A percentile compares a stretch with the other conserved stretches of the same genome.
Evolutionary conservation across 2,329 filamentous ascomycete species (phyloP).

Genomic region (Myriosclerotinia curreyana): DNA sequence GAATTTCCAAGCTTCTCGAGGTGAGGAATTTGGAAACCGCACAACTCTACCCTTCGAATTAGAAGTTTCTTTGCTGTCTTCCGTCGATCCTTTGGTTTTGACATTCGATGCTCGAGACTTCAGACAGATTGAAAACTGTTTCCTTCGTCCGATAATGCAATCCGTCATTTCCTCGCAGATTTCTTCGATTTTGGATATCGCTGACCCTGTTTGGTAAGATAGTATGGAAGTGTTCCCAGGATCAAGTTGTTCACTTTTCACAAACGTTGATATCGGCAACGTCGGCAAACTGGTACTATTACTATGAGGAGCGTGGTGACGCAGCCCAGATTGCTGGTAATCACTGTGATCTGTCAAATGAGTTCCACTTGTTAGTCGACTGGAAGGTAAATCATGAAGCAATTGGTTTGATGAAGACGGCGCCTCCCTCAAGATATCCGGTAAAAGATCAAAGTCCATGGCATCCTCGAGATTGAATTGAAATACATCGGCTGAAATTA

Average conservation of each 20-base stretch:
- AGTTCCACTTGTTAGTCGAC: neutral
- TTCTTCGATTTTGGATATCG: conserved; percentile 53
- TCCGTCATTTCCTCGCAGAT: conserved; percentile 53
- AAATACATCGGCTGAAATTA: neutral
- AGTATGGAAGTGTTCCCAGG: conserved; percentile 4
- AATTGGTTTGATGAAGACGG: conserved; percentile 20
- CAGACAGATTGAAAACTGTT: conserved; percentile 47
- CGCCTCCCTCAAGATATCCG: conserved; percentile 20
- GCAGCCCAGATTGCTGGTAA: neutral
- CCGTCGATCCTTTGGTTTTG: neutral
- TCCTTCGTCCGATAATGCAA: conserved; percentile 45
- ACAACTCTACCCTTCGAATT: conserved; percentile 23
- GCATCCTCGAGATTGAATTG: neutral
- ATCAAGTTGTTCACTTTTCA: neutral
- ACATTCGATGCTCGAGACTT: neutral
- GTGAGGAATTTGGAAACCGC: conserved; percentile 49
- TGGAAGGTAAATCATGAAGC: conserved; percentile 31
- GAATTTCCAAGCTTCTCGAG: conserved; percentile 51
- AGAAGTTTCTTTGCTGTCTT: neutral
- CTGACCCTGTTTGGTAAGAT: conserved; percentile 34
- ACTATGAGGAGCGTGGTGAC: neutral
- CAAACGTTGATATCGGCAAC: neutral
- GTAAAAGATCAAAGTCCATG: conserved; percentile 30
- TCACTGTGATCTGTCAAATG: neutral
- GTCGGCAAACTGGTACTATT: neutral